These are phyloP conservation scores for Microdochium paspali DNA, from an alignment of 2,329 filamentous ascomycete species.

Conservation along the genomic window DNA sequence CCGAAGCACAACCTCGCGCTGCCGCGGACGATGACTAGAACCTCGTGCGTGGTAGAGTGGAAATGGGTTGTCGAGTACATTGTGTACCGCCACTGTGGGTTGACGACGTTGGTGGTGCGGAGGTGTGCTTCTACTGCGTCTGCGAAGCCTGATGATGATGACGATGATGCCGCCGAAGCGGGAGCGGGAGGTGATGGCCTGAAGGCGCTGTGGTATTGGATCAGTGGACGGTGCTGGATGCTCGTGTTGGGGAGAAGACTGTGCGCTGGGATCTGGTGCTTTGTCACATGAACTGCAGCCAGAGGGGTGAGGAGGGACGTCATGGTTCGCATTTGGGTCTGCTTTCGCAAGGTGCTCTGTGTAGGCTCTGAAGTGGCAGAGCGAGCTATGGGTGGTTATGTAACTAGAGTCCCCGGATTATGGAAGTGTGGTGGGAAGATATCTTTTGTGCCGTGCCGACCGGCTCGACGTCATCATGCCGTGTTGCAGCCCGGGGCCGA, in stretches of 20 bases:
- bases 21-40: conserved; percentile 50
- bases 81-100: conserved; percentile 58
- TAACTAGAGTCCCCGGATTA: no score
- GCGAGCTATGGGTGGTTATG: no score
- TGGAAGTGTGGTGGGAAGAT: no score
- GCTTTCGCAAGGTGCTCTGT: no score
- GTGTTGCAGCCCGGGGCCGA: no score
- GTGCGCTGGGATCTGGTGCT: conserved; percentile 49
- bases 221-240: conserved; percentile 50
- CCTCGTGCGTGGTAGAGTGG: conserved; percentile 58
- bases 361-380: no score
- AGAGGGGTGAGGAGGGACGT: conserved; percentile 22
- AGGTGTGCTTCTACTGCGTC: conserved; percentile 48
- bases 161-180: conserved; percentile 31
- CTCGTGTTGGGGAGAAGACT: conserved; percentile 53
- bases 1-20: conserved; percentile 56
- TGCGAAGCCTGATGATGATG: conserved; percentile 16
- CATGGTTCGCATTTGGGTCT: neutral
- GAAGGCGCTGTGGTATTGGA: conserved; percentile 58
- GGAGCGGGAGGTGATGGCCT: conserved; percentile 5
- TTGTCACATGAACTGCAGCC: conserved; percentile 43
- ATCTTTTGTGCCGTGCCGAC: no score
- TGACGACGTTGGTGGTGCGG: conserved; percentile 38
- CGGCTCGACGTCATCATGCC: no score
- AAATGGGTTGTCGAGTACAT: conserved; percentile 61